Conservation (phyloP, 176 grass and related monocot genomes). For the Hyparrhenia diplandra region DNA sequence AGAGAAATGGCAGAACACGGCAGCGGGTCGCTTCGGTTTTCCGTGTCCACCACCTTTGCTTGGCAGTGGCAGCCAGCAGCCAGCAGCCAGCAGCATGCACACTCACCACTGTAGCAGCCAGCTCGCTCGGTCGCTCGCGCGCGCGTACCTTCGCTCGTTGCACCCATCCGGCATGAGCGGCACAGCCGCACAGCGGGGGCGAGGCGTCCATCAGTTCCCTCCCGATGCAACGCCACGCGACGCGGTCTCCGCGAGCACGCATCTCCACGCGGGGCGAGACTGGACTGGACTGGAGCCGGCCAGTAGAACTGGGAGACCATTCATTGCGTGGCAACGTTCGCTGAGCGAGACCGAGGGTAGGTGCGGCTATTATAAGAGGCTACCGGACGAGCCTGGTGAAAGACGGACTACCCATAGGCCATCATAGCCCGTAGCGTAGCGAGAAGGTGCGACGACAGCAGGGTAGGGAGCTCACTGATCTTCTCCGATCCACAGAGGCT, state of each 20-base stretch:
- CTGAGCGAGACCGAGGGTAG: conserved; percentile 12
- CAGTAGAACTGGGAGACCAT: conserved; percentile 24
- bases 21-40: too few relatives aligned
- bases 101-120: too few relatives aligned
- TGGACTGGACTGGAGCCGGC: neutral
- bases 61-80: too few relatives aligned
- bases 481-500: neutral
- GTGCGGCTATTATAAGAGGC: conserved; percentile 50
- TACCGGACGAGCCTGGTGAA: neutral
- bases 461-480: neutral
- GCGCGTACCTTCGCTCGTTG: neutral
- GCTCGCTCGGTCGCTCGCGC: too few relatives aligned
- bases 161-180: conserved; percentile 13
- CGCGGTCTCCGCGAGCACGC: conserved; percentile 2
- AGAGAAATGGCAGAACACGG: too few relatives aligned
- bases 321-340: conserved; percentile 24
- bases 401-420: too few relatives aligned
- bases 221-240: conserved; percentile 11
- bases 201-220: conserved; percentile 14
- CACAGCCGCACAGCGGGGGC: too few relatives aligned
- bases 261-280: conserved; percentile 25
- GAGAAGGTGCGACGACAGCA: neutral
- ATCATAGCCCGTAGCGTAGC: too few relatives aligned
- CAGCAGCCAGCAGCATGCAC: too few relatives aligned
- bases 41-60: too few relatives aligned